Evolutionary conservation across 1,139 yeast species (phyloP).

Genomic region (Suhomyces yuchorum): DNA sequence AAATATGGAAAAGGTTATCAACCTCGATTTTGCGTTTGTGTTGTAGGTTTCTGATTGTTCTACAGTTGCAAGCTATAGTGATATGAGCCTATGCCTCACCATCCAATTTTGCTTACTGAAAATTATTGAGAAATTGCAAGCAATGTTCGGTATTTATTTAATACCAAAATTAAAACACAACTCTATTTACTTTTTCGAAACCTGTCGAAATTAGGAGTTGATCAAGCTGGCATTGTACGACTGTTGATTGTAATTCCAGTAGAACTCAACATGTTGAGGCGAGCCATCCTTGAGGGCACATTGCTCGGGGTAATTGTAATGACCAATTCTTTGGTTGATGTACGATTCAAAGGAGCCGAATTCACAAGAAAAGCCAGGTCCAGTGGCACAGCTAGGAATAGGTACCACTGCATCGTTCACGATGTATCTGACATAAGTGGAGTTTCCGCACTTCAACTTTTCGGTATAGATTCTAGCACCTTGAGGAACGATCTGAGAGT

Average conservation of each 20-base stretch:
- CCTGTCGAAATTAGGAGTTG: conserved; percentile 1
- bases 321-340: conserved; percentile 23
- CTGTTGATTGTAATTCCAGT: conserved; percentile 32
- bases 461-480: conserved; percentile 34
- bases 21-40: no score
- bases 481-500: conserved; percentile 30
- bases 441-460: conserved; percentile 25
- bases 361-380: conserved; percentile 39
- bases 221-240: conserved; percentile 28
- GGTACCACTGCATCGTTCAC: conserved; percentile 35
- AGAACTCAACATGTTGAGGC: conserved; percentile 24
- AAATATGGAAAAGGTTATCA: no score
- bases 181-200: neutral
- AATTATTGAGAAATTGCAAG: neutral
- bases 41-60: no score
- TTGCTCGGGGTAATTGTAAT: conserved; percentile 20
- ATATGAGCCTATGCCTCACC: neutral
- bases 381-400: conserved; percentile 27
- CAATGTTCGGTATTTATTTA: neutral
- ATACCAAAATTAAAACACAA: neutral
- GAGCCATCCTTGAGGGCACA: conserved; percentile 23
- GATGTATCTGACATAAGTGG: conserved; percentile 29
- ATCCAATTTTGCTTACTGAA: neutral
- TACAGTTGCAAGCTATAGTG: no score
- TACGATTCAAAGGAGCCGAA: conserved; percentile 26